Percentiles rank a stretch among this genome's conserved stretches.
Evolutionary conservation across 2,329 filamentous ascomycete genomes (phyloP).

Genomic region (Aspergillus cejpii): DNA sequence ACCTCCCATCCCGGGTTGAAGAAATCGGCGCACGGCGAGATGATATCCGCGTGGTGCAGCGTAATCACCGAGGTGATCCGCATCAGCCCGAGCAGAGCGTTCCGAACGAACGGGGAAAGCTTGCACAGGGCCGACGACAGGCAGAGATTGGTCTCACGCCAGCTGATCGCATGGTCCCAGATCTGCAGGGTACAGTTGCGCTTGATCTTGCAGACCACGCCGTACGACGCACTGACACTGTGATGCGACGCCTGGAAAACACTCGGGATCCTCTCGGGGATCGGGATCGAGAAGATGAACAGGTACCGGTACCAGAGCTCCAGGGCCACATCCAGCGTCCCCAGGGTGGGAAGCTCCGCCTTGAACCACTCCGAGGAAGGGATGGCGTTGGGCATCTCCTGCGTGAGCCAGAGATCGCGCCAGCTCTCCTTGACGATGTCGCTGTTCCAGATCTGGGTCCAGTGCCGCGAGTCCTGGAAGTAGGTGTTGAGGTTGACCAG

Average conservation of each 20-base stretch:
- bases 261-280: slow-evolving; percentile 51
- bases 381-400: slow-evolving; percentile 38
- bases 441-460: slow-evolving; percentile 45
- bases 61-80: slow-evolving; percentile 44
- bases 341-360: slow-evolving; percentile 36
- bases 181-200: slow-evolving; percentile 55
- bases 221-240: slow-evolving; percentile 55
- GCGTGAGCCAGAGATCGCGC: slow-evolving; percentile 44
- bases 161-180: slow-evolving; percentile 59
- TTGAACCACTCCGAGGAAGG: slow-evolving; percentile 35
- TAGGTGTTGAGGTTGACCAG: slow-evolving; percentile 46
- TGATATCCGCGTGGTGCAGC: slow-evolving; percentile 53
- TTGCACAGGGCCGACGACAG: slow-evolving; percentile 47
- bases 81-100: slow-evolving; percentile 44
- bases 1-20: slow-evolving; percentile 60
- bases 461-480: slow-evolving; percentile 46
- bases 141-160: slow-evolving; percentile 51
- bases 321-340: slow-evolving; percentile 33
- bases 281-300: slow-evolving; percentile 53
- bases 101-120: slow-evolving; percentile 46
- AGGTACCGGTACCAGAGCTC: slow-evolving; percentile 41
- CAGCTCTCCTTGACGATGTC: slow-evolving; percentile 42
- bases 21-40: slow-evolving; percentile 53
- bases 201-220: slow-evolving; percentile 57
- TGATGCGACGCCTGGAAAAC: slow-evolving; percentile 60